Evolutionary conservation across 2,329 filamentous ascomycete genomes (phyloP), one percentile per base, ranked within the genome.

Genomic region (Bipolaris oryzae): DNA sequence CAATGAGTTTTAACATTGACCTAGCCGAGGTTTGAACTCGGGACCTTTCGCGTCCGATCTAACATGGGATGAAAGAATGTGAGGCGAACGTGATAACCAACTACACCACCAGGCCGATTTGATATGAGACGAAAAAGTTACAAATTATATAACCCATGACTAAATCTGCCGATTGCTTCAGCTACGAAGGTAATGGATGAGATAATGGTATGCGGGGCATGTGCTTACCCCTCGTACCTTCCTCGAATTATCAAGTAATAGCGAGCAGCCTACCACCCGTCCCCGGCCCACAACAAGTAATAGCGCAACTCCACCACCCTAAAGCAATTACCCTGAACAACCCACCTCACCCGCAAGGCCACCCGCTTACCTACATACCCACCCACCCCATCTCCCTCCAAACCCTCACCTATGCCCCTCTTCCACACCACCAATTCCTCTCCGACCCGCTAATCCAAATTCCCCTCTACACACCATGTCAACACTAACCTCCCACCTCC

Each of bases 71-170:
- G 48, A 3, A 5, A 3, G 7, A 9, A 35, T 67, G 64, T 67
- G 64, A 67, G 64, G 64, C 63, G 63, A 64, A 67, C 63, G 64
- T 67, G 64, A 67, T 67, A 63, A 67, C 64, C 64, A 67, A 64
- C 64, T 67, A 67, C 64, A 67, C 64, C 64, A 67, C 52, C 61
- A 55, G 65, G 58, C 64, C 62, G 39, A 23, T 51, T 45, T 50
- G 16, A 39, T 45, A 5, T 25, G 5, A 55, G 53, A 31, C 2
- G 9, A 16, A 28, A 31, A 31, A 31, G 13, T 46, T 23, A 7
- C 3, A 48, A 37, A 33, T 21, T 39, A 38, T 4, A 9, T 20
- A 16, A 10, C 9, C 2, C 25, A 28, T 9, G 9, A 7, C 2
- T 7, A 10, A 3, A 28, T 5, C 3, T 5, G 21, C 5, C 2